Base-by-base conservation (phyloP, 23 red algal species). In the Gracilaria domingensis region DNA sequence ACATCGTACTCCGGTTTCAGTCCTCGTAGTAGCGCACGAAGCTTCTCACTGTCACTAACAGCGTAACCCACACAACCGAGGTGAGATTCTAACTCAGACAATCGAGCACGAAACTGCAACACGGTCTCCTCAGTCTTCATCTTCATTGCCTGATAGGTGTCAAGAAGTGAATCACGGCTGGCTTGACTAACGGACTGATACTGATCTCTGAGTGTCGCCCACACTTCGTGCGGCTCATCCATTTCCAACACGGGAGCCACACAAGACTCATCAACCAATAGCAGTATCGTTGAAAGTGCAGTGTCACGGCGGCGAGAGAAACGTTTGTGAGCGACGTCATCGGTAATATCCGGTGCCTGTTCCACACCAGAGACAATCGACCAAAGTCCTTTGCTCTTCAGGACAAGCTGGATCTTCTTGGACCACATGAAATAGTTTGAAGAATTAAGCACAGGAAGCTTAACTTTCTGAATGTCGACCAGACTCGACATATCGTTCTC, bases 361-460 rank as follows among this genome's bases (percentile, higher is more conserved):
- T 37, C 32, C 14, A 54, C 47, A 28, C 58, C 54, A 37, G 8
- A 1, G 8, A 86, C 83, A 26, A 69, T 72, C 4, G 29, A 20
- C 83, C 83, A 86, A 3, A 86, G 32, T 14, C 56, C 64, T 51
- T 86, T 69, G 14, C 83, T 57, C 23, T 32, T 36, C 62, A 86
- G 47, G 21, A 86, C 38, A 0, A 86, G 8, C 56, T 86, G 12
- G 2, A 72, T 0, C 38, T 86, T 74, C 14, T 56, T 26, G 1
- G 53, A 60, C 45, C 79, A 82, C 79, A 82, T 24, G 37, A 82
- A 82, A 47, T 82, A 82, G 30, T 82, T 82, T 17, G 72, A 51
- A 24, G 72, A 48, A 4, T 3, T 51, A 0, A 50, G 45, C 3
- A 77, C 1, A 29, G 16, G 72, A 0, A 77, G 25, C 4, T 8